Evolutionary conservation across 805 yeast species (phyloP).

Genomic region (Ogataea degrootiae): DNA sequence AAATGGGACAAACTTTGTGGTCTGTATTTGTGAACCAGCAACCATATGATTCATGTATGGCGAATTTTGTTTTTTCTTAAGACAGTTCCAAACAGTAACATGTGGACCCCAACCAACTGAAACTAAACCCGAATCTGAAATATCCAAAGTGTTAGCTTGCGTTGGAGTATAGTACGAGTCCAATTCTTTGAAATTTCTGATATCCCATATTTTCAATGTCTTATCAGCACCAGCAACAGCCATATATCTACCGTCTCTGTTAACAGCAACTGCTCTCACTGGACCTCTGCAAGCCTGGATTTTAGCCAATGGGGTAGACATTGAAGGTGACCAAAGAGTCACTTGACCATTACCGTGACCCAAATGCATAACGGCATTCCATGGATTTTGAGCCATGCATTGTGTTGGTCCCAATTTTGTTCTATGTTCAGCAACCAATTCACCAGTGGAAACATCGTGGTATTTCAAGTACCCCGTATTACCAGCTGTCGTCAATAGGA

Average conservation of each 20-base stretch:
- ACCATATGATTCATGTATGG: constrained; percentile 92
- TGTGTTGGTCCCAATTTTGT: constrained; percentile 90
- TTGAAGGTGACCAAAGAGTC: constrained; percentile 87
- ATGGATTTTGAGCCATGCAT: constrained; percentile 85
- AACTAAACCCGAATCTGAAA: constrained; percentile 83
- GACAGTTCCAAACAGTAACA: constrained; percentile 85
- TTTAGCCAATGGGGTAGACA: constrained; percentile 80
- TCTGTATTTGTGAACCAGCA: constrained; percentile 70
- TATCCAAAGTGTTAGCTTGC: constrained; percentile 73
- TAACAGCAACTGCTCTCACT: constrained; percentile 76
- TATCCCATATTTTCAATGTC: constrained; percentile 86
- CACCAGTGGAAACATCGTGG: constrained; percentile 95
- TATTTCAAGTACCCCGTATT: constrained; percentile 83
- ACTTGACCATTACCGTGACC: constrained; percentile 95
- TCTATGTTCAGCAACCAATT: constrained; percentile 72
- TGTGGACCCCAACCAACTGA: constrained; percentile 97
- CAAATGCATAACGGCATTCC: constrained; percentile 91
- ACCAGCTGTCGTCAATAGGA: constrained; percentile 81
- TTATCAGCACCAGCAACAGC: constrained; percentile 88
- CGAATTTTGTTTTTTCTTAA: constrained; percentile 60
- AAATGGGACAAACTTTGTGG: constrained; percentile 77
- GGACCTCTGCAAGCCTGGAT: constrained; percentile 83
- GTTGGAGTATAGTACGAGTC: constrained; percentile 74
- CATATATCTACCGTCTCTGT: constrained; percentile 92
- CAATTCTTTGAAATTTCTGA: constrained; percentile 73